Evolutionary conservation across 352 stramenopile genomes (phyloP), one percentile per base, ranked within the genome.

Genomic region (Globisporangium nodosum): DNA sequence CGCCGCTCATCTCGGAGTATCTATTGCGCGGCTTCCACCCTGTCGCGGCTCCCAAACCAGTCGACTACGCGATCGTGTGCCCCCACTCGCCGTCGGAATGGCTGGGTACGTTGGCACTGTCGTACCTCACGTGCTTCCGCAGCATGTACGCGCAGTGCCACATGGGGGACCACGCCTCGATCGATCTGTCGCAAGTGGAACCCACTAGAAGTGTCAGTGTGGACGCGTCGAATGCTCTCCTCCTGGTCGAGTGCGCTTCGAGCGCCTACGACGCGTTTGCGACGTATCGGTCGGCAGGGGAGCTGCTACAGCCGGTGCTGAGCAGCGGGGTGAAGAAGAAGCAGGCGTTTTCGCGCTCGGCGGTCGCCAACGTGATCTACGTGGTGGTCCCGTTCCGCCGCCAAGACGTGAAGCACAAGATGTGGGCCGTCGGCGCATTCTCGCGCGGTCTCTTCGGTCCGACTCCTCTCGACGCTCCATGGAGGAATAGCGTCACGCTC

Each of bases 51-150:
- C 67, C 76, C 1, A 92, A 92, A 61, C 78, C 78, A 27, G 61
- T 90, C 31, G 81, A 92, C 51, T 92, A 89, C 54, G 78, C 76
- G 13, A 75, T 92, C 37, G 69, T 92, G 31, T 92, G 82, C 31
- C 82, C 82, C 5, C 72, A 85, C 3, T 86, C 82, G 58, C 82
- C 76, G 2, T 76, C 72, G 1, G 74, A 92, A 46, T 92, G 82
- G 82, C 73, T 92, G 8, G 82, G 73, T 0, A 85, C 72, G 20
- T 60, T 90, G 1, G 77, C 78, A 13, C 67, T 89, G 12, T 90
- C 82, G n/a, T 88, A 90, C 52, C 67, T 90, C 35, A 78, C 76
- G 11, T 78, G 71, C 63, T 85, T 92, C 48, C 69, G 74, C 6
- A 89, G 73, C 46, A 77, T 83, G 72, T 92, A 90, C 56, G 63